Base-by-base conservation (phyloP, 495 filamentous ascomycete genomes). In the Oidiodendron maius region DNA sequence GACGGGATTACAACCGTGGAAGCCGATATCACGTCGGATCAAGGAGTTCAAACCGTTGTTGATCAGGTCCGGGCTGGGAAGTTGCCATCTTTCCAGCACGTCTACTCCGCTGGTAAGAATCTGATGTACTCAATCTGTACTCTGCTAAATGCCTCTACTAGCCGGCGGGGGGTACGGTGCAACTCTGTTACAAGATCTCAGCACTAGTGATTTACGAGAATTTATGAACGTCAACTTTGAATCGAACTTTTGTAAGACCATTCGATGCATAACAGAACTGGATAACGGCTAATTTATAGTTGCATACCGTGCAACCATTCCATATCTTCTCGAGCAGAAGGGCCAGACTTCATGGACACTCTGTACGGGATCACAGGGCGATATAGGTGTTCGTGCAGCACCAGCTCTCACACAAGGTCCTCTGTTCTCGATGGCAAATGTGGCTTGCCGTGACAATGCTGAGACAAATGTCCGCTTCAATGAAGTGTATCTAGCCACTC, bases 31-130 rank as follows among this genome's bases (percentile, higher is more conserved):
- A 36, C 45, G 11, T 58, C 65, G 3, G 63, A 66, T 11, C 43
- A 40, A 0, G 67, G 64, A 13, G 54, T 71, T 3, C 48, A 61
- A 50, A 41, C 51, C n/a, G 65, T 71, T 24, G 66, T 71, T 28
- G 59, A 68, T 40, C 50, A 61, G 48, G 67, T 71, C 42, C 28
- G 45, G 23, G 56, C 57, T 15, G 66, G 67, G 16, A 59, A 65
- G 53, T 51, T 71, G 32, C 67, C 67, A 5, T 51, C 57, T 20
- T 71, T 71, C 28, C 67, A 71, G 46, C 67, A 71, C 45, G 67
- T 71, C 10, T 68, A 58, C 37, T 42, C 66, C 20, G 55, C 56
- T 38, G 63, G 66, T 69, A 20, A 24, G 61, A 58, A 47, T 36
- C 37, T 8, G 5, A n/a, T 16, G 22, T 11, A 17, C 39, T 11